phyloP scores from a whole-genome alignment of 78 protist genomes.

The Tieghemostelium lacteum region DNA sequence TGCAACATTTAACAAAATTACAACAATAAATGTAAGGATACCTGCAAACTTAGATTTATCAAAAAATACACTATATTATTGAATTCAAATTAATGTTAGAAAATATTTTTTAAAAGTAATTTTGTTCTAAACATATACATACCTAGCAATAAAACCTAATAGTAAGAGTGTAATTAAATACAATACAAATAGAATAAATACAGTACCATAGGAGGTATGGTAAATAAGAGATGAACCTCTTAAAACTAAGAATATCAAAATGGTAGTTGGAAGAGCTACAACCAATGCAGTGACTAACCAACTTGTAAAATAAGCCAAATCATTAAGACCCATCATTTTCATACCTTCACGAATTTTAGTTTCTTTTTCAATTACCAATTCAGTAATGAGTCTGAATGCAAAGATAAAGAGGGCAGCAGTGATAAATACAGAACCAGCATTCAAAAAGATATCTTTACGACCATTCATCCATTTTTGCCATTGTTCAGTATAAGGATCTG shows the following conservation, averaged over 20 bases:
- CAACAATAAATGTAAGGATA: constrained; percentile 7
- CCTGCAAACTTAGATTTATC: constrained; percentile 64
- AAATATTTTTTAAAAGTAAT: no score
- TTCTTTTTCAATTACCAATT: constrained; percentile 63
- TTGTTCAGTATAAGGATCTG: constrained; percentile 45
- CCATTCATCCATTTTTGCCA: constrained; percentile 47
- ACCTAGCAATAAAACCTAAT: constrained; percentile 11
- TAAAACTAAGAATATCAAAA: not conserved
- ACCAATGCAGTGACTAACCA: constrained; percentile 10
- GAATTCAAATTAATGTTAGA: not conserved
- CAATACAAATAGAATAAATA: constrained; percentile 13
- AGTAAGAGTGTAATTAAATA: constrained; percentile 18
- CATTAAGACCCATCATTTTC: constrained; percentile 66
- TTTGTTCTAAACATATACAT: not conserved
- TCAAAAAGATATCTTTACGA: constrained; percentile 12
- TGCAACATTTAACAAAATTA: constrained; percentile 13
- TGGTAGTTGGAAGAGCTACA: constrained; percentile 10
- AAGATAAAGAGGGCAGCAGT: constrained; percentile 63
- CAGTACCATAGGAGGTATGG: constrained; percentile 4
- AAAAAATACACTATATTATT: constrained; percentile 26
- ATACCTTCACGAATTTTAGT: constrained; percentile 53
- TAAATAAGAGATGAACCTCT: constrained; percentile 3
- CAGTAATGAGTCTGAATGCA: constrained; percentile 31
- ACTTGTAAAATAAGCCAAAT: constrained; percentile 22
- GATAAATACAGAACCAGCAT: constrained; percentile 43